Evolutionary conservation across 768 basidiomycete species (phyloP), one percentile per base, ranked within the genome.

Genomic region (Tylopilus subfusipes): DNA sequence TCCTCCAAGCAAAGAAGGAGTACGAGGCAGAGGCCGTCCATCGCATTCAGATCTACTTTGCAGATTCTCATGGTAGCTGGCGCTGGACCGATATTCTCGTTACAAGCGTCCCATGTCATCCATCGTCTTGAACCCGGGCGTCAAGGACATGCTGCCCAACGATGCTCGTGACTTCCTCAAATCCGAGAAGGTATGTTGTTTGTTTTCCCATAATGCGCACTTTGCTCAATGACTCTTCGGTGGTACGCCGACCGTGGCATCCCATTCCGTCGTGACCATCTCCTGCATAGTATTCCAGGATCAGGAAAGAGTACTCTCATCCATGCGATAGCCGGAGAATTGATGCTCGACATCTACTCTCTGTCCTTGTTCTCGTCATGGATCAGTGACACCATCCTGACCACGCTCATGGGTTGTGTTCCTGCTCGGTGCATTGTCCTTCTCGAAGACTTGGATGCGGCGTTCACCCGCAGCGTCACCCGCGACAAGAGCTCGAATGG

Each of bases 191-290:
- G 88, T 81, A 65, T 72, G 67, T 29, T 50, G 9, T 21, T 14
- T 22, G 1, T 9, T 48, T 13, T 16, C 31, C 51, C 8, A 13
- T 14, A 22, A 29, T 39, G 12, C 19, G 7, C n/a, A 5, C 22
- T 50, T 31, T 25, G 38, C 46, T 53, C 19, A 43, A 42, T 42
- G 16, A 57, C 14, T 7, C 50, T 33, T 57, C 31, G 89, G 83
- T 93, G 92, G 92, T 94, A 93, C 62, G 88, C 89, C n/a, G 88
- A 92, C 70, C 85, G 92, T 63, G 92, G 92, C 48, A 93, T 93
- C 60, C 92, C 92, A 29, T 93, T 90, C 81, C 87, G 92, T 51
- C 82, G 92, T 52, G 92, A 92, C 6, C 92, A 91, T 68, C 81
- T 93, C 48, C 77, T 93, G 21, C 84, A 92, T 61, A 88, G 90